A percentile compares a stretch with the other conserved stretches of the same genome.
phyloP scores from a whole-genome alignment of 352 stramenopile species.

The Blastocystis sp. region DNA sequence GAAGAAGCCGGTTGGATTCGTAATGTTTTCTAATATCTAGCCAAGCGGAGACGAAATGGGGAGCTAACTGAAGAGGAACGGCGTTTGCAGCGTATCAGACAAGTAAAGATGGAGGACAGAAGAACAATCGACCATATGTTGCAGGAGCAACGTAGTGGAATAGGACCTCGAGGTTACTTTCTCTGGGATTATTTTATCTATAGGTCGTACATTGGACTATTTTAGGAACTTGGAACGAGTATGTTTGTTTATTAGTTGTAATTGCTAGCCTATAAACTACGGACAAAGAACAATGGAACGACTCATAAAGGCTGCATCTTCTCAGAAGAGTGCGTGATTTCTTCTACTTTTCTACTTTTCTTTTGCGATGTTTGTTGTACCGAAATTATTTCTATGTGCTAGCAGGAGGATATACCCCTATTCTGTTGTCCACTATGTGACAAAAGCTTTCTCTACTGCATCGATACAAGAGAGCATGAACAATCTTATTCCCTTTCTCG shows the following conservation, averaged over 20 bases:
- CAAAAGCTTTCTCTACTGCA: background rate
- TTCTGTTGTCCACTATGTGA: background rate
- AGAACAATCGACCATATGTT: slow-evolving; percentile 14
- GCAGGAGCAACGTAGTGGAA: background rate
- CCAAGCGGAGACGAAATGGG: slow-evolving; percentile 14
- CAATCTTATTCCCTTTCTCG: background rate
- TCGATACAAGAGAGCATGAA: background rate
- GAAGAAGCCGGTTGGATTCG: background rate
- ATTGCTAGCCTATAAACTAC: slow-evolving; percentile 7
- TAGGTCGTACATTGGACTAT: background rate
- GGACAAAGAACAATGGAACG: slow-evolving; percentile 12
- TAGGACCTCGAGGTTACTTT: background rate
- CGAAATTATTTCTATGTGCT: background rate
- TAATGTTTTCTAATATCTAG: background rate
- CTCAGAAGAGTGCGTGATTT: background rate
- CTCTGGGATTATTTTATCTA: background rate
- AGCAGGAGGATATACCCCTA: background rate
- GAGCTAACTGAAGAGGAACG: slow-evolving; percentile 20
- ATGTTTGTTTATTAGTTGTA: background rate
- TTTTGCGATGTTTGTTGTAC: slow-evolving; percentile 39
- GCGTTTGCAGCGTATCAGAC: background rate
- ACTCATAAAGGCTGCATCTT: background rate
- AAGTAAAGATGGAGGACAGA: background rate
- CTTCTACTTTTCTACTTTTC: background rate
- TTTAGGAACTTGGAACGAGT: background rate